Conservation (phyloP, 1,139 yeast genomes). For the Debaryomycetaceae sp. region DNA sequence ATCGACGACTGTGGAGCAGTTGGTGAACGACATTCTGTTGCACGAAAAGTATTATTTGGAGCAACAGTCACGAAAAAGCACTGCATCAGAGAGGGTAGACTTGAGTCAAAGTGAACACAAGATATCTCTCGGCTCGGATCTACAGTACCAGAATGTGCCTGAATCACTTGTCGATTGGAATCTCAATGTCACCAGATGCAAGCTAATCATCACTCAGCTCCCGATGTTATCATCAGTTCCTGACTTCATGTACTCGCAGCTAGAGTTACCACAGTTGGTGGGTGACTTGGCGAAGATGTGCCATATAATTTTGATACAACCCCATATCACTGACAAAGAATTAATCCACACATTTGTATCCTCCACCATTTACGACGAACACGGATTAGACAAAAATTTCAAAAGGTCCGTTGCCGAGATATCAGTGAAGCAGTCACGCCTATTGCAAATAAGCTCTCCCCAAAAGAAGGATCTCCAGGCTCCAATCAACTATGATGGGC, state of each 20-base stretch:
- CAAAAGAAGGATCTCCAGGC: conserved; percentile 14
- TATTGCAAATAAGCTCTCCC: conserved; percentile 37
- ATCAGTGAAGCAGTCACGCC: conserved; percentile 48
- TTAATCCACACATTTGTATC: conserved; percentile 39
- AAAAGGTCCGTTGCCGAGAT: conserved; percentile 51
- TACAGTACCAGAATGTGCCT: conserved; percentile 38
- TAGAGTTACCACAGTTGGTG: conserved; percentile 38
- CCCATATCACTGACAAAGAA: conserved; percentile 42
- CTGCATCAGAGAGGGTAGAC: conserved; percentile 8
- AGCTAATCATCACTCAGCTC: conserved; percentile 35
- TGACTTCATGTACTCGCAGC: conserved; percentile 30
- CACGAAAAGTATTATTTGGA: conserved; percentile 35
- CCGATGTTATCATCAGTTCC: conserved; percentile 41
- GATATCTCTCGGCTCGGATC: conserved; percentile 40
- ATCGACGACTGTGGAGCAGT: conserved; percentile 42
- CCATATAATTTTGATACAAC: conserved; percentile 39
- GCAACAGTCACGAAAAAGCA: conserved; percentile 9
- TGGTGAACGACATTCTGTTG: conserved; percentile 40
- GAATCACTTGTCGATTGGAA: conserved; percentile 48
- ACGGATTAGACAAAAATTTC: conserved; percentile 41
- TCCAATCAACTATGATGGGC: conserved; percentile 31
- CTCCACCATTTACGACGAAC: conserved; percentile 47
- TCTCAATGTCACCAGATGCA: conserved; percentile 45
- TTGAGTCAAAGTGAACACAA: conserved; percentile 27
- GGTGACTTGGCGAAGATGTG: conserved; percentile 44